Evolutionary conservation across 108 stramenopile genomes (phyloP).

Genomic region (Nitzschia putrida): DNA sequence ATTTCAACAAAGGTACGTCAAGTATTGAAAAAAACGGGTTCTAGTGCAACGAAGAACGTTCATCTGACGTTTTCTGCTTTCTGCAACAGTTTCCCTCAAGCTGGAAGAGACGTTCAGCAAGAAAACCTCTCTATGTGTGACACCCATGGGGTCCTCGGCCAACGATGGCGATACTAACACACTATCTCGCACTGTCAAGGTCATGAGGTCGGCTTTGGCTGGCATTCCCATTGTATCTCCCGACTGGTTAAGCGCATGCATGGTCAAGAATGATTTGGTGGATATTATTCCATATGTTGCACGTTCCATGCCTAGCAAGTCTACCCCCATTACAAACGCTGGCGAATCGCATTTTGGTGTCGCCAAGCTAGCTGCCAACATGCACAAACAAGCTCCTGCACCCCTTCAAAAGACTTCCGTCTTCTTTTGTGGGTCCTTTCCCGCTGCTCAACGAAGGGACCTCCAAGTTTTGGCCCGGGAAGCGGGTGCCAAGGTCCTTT

Average conservation of each 20-base stretch:
- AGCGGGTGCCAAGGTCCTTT: constrained; percentile 60
- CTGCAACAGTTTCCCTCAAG: constrained; percentile 50
- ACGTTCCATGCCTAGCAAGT: constrained; percentile 53
- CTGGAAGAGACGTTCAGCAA: constrained; percentile 53
- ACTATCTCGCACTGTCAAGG: constrained; percentile 67
- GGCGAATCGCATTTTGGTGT: constrained; percentile 46
- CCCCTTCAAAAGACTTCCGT: constrained; percentile 35
- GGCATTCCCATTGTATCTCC: constrained; percentile 77
- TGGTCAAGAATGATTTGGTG: background rate
- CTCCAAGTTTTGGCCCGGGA: constrained; percentile 54
- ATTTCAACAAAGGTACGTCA: too few relatives aligned
- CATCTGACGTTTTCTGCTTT: background rate
- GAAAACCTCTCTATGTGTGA: constrained; percentile 66
- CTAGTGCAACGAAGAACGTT: background rate
- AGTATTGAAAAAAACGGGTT: background rate
- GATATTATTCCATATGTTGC: constrained; percentile 26
- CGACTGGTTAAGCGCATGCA: constrained; percentile 47
- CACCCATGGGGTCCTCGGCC: constrained; percentile 30
- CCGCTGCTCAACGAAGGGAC: constrained; percentile 40
- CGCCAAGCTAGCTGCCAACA: constrained; percentile 52
- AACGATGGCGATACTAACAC: constrained; percentile 40
- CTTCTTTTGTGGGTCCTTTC: constrained; percentile 55
- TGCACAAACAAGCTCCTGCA: constrained; percentile 7
- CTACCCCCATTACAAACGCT: background rate
- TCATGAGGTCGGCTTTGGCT: constrained; percentile 68